These are phyloP conservation scores for Dipodascus geniculatus DNA, from an alignment of 805 yeast genomes.

Conservation along the genomic window DNA sequence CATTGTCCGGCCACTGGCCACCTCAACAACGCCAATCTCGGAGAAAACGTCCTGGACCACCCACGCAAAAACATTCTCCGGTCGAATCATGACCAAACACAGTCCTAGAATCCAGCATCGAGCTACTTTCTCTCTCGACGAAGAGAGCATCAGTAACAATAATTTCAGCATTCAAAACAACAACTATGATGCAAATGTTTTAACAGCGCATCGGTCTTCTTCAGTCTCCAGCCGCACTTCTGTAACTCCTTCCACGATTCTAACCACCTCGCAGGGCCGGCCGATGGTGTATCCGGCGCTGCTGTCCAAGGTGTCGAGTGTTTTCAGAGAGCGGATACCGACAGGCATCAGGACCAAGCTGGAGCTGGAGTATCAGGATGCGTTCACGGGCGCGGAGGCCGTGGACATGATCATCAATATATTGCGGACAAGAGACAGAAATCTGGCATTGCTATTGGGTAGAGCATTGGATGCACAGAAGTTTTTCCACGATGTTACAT, in stretches of 20 bases:
- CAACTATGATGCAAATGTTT: slow-evolving; percentile 9
- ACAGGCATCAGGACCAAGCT: slow-evolving; percentile 76
- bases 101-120: slow-evolving; percentile 7
- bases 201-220: slow-evolving; percentile 7
- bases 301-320: slow-evolving; percentile 70
- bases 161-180: slow-evolving; percentile 3
- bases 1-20: not conserved
- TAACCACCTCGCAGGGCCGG: slow-evolving; percentile 37
- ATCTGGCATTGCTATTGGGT: slow-evolving; percentile 78
- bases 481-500: slow-evolving; percentile 89
- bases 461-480: slow-evolving; percentile 90
- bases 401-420: slow-evolving; percentile 79
- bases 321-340: slow-evolving; percentile 57
- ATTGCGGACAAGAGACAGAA: slow-evolving; percentile 81
- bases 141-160: not conserved
- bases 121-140: slow-evolving; percentile 1
- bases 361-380: slow-evolving; percentile 82
- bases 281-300: slow-evolving; percentile 86
- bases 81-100: slow-evolving; percentile 16
- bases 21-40: not conserved
- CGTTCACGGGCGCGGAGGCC: slow-evolving; percentile 90
- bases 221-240: slow-evolving; percentile 5
- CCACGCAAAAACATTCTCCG: slow-evolving; percentile 14
- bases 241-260: slow-evolving; percentile 29
- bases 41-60: slow-evolving; percentile 1